phyloP scores from a whole-genome alignment of 2,329 filamentous ascomycete species.

The Thielaviopsis ethacetica region DNA sequence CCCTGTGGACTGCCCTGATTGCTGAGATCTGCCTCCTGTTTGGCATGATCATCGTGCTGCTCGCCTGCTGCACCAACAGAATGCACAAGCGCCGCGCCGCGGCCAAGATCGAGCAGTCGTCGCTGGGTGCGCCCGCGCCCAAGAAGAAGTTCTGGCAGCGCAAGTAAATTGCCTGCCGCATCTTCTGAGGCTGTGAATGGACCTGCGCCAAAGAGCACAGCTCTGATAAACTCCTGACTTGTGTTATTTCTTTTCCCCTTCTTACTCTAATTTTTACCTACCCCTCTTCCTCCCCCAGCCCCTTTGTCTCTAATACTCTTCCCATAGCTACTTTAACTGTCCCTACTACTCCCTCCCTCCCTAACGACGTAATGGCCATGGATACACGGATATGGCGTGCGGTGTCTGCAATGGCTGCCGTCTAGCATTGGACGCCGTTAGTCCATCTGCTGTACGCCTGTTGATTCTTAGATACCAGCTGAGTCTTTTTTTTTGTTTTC shows the following conservation, averaged over 20 bases:
- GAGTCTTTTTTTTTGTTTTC: not conserved
- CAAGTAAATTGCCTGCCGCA: not conserved
- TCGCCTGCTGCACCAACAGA: constrained; percentile 43
- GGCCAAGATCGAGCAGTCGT: not conserved
- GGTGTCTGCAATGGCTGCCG: not conserved
- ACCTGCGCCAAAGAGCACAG: no score
- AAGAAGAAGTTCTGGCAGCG: constrained; percentile 11
- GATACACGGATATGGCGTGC: not conserved
- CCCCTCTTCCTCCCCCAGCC: no score
- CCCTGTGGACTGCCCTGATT: constrained; percentile 42
- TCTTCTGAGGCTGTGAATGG: no score
- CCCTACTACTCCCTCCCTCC: not conserved
- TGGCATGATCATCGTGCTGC: constrained; percentile 39
- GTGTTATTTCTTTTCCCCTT: not conserved
- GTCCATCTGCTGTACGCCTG: not conserved
- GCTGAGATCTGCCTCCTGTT: constrained; percentile 38
- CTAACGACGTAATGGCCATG: not conserved
- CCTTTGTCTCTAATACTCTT: not conserved
- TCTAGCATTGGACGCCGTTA: not conserved
- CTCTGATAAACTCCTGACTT: not conserved
- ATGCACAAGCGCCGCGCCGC: constrained; percentile 19
- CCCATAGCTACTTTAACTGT: not conserved
- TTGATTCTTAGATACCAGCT: not conserved
- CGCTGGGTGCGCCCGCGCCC: not conserved
- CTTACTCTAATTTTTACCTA: not conserved